Base-by-base conservation (phyloP, 1,284 basidiomycete species). In the Papiliotrema flavescens region DNA sequence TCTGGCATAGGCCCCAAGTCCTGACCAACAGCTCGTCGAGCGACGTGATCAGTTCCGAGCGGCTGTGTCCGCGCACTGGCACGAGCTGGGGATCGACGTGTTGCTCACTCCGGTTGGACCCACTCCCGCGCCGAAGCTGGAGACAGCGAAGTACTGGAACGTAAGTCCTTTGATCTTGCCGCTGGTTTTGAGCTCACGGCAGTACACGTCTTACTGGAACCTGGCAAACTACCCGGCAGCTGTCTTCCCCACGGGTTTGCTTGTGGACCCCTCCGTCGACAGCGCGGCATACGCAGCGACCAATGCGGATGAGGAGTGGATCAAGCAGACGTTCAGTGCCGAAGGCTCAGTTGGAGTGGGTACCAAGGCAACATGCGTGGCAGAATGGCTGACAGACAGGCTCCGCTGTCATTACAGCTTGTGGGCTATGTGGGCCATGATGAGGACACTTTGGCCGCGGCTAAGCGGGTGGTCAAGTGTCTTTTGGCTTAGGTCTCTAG, bases 201-300 rank as follows among this genome's bases (percentile, higher is more conserved):
- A 52, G 32, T 88, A 87, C 64, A 87, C 87, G 0, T 76, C 78
- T 65, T 52, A 83, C 26, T 88, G 81, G 80, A 90, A 88, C 66
- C 68, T 79, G 8, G 77, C 88, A 32, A 88, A 90, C 68, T 87
- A 84, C 63, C 80, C 86, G 0, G 79, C 81, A 2, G 77, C 83
- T 15, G 76, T 82, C 3, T 80, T 91, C 60, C 89, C 89, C 0
- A 84, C 85, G 1, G 81, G 83, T 0, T 59, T 63, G 50, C 79
- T n/a, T n/a, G 43, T 45, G 15, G 43, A 45, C 22, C 22, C 43
- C n/a, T 3, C n/a, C 4, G 62, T 58, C 47, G 55, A 56, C n/a
- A 14, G 67, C 48, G 83, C 13, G 57, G 59, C 20, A 6, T 40
- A 40, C 39, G 6, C 5, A 17, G 39, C 39, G 39, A 40, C 17